Evolutionary conservation across 1,284 basidiomycete species (phyloP).

Genomic region (Sphagnurus paluster): DNA sequence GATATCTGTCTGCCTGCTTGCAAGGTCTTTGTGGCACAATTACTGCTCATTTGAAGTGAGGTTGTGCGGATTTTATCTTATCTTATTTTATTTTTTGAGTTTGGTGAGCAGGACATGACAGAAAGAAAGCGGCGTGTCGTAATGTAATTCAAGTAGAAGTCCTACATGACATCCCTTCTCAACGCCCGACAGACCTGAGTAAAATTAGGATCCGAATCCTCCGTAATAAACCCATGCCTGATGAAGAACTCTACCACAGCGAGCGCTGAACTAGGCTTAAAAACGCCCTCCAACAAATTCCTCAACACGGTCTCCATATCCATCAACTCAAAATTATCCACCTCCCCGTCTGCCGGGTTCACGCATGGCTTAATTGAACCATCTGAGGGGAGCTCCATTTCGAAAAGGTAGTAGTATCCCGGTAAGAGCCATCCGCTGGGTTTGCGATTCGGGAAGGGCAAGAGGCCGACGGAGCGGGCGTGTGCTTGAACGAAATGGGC

Average conservation of each 20-base stretch:
- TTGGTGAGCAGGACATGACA: no score
- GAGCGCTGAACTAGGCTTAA: constrained; percentile 57
- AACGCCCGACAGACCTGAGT: no score
- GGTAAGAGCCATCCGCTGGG: constrained; percentile 42
- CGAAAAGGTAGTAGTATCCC: constrained; percentile 43
- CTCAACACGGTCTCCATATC: constrained; percentile 35
- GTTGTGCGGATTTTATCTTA: no score
- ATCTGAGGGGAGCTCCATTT: constrained; percentile 37
- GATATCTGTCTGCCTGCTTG: no score
- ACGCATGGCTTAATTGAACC: constrained; percentile 30
- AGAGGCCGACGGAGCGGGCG: constrained; percentile 33
- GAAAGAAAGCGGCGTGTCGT: no score
- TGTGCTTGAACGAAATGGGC: constrained; percentile 29
- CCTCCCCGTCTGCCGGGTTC: constrained; percentile 41
- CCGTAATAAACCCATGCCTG: constrained; percentile 48
- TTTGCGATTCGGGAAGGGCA: constrained; percentile 40
- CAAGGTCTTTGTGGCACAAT: no score
- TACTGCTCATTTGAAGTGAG: no score
- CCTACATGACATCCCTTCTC: no score
- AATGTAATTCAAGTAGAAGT: no score
- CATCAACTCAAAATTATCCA: constrained; percentile 42
- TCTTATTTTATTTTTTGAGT: no score
- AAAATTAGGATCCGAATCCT: constrained; percentile 50
- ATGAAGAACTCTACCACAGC: constrained; percentile 54
- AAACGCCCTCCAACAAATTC: constrained; percentile 38